Percentiles rank a stretch among this genome's conserved stretches.
phyloP scores from a whole-genome alignment of 2,329 filamentous ascomycete genomes.

The Fusarium marasasianum region DNA sequence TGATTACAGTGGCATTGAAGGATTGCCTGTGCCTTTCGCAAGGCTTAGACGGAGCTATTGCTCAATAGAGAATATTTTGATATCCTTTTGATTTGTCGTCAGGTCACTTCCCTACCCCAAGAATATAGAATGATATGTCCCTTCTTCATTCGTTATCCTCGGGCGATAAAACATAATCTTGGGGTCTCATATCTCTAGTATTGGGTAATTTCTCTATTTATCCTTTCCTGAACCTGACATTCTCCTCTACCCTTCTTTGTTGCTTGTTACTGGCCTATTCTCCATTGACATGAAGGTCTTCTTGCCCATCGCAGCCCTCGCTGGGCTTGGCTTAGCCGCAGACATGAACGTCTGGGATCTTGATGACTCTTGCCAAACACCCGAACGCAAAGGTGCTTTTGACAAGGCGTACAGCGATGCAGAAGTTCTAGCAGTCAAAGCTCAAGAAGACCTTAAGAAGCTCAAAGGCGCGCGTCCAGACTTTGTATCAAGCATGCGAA shows the following conservation, averaged over 20 bases:
- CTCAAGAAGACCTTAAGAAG: background rate
- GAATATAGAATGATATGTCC: fast-evolving
- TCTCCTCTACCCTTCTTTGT: background rate
- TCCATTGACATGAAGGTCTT: background rate
- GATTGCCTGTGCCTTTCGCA: background rate
- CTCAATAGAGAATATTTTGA: background rate
- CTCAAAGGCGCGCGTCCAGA: background rate
- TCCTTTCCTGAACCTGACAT: background rate
- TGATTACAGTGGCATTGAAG: background rate
- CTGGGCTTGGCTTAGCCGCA: background rate
- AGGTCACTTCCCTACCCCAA: background rate
- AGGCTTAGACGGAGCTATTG: background rate
- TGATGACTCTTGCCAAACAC: slow-evolving; percentile 1
- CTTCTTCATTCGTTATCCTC: background rate
- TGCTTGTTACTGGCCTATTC: too few relatives aligned
- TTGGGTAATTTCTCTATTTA: too few relatives aligned
- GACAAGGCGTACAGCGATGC: background rate
- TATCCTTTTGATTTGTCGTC: background rate
- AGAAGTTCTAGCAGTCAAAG: background rate
- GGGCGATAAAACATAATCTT: background rate
- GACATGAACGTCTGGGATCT: background rate
- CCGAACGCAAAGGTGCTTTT: background rate
- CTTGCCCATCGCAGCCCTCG: background rate
- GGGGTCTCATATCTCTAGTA: background rate
- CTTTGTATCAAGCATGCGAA: background rate